Conservation (phyloP, 2,329 filamentous ascomycete genomes). For the Metarhizium album region DNA sequence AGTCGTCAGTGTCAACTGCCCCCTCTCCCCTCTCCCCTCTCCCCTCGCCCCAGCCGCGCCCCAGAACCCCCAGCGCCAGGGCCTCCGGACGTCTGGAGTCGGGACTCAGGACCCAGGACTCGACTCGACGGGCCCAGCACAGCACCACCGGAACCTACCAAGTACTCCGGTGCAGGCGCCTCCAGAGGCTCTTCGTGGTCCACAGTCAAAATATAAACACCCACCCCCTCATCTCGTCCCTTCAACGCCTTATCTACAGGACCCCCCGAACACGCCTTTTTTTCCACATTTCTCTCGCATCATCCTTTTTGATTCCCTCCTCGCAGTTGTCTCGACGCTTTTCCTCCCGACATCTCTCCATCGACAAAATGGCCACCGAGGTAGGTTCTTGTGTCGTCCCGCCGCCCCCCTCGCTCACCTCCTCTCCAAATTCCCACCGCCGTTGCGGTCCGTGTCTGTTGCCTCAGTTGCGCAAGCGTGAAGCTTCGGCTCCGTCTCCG, state of each 20-base stretch:
- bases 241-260: slow-evolving; percentile 12
- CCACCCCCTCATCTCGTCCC: slow-evolving; percentile 16
- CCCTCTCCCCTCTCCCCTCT: no score
- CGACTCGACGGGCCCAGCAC: no score
- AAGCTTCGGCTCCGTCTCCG: neutral
- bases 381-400: slow-evolving; percentile 14
- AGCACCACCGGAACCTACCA: no score
- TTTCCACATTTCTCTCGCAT: slow-evolving; percentile 12
- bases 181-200: slow-evolving; percentile 11
- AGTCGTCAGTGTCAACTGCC: neutral
- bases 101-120: no score
- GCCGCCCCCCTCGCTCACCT: slow-evolving; percentile 5
- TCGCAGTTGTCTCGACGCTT: neutral
- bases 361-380: slow-evolving; percentile 23
- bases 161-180: no score
- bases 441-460: slow-evolving; percentile 1
- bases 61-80: neutral
- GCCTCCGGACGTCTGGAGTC: no score
- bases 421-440: slow-evolving; percentile 2
- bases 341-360: slow-evolving; percentile 2
- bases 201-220: slow-evolving; percentile 23
- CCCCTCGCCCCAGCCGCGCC: slow-evolving; percentile 3
- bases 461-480: neutral
- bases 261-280: slow-evolving; percentile 11
- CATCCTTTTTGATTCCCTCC: slow-evolving; percentile 10